Base-by-base conservation (phyloP, 495 filamentous ascomycete genomes). In the Penicillium canariense region DNA sequence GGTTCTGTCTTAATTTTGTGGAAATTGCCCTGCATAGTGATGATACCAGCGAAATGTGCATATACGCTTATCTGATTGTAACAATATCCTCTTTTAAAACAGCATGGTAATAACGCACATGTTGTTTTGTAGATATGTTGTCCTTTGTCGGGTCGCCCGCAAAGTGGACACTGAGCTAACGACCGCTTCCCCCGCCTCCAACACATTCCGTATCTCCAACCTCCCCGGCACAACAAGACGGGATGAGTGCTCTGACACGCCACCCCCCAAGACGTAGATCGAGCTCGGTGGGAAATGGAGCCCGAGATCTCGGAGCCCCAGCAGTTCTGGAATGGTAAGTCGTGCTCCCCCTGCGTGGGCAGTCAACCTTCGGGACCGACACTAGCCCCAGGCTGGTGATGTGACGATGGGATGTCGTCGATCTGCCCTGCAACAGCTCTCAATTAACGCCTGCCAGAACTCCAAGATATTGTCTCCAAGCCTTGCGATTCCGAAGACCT, bases 291-390 rank as follows among this genome's bases (percentile, higher is more conserved):
- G 71, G 73, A 75, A 74, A 76, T 77, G 75, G 73, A 74, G 66
- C 65, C 63, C 67, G 87, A 89, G 70, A 81, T 81, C 59, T 81
- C 78, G 67, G 90, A 96, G 71, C 87, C 83, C 72, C 91, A 93
- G 76, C 88, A 96, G 73, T 94, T 97, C 75, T 97, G 94, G 94
- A 77, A 84, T 73, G 88, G 93, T 96, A 65, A 67, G 84, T 75
- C 45, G 26, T 44, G 44, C 8, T 34, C 45, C 49, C 54, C 56
- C 50, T 6, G 38, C 38, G 15, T 27, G 45, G 8, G 23, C 43
- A 15, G 26, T n/a, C 14, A 30, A 46, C n/a, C 12, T 25, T 30
- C 23, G 23, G 14, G 25, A 30, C 25, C 2, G 22, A n/a, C 39
- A 30, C 43, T 25, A 14, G 25, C 5, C 43, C 6, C 22, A 26